These are phyloP conservation scores for Arthrocladium fulminans DNA, from an alignment of 2,329 filamentous ascomycete species.

Conservation along the genomic window DNA sequence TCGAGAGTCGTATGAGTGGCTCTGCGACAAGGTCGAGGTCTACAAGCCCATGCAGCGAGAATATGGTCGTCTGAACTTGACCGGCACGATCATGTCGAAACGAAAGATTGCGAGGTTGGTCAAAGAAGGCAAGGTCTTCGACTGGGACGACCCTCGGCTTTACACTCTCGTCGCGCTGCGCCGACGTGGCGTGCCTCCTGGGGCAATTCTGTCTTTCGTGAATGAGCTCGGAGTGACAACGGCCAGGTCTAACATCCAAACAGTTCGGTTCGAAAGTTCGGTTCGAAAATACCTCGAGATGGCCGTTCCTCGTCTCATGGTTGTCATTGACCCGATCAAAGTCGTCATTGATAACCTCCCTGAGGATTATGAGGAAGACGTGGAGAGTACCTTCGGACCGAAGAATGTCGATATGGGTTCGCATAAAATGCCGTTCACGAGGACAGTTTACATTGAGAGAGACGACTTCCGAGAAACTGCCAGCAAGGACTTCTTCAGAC, in stretches of 20 bases:
- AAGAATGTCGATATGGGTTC: slow-evolving; percentile 56
- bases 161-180: slow-evolving; percentile 80
- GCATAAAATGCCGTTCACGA: slow-evolving; percentile 58
- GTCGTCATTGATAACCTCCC: slow-evolving; percentile 72
- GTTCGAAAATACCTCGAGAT: slow-evolving; percentile 80
- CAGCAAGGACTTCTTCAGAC: slow-evolving; percentile 65
- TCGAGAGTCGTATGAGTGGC: slow-evolving; percentile 80
- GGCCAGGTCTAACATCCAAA: slow-evolving; percentile 67
- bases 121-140: slow-evolving; percentile 65
- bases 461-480: slow-evolving; percentile 68
- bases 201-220: slow-evolving; percentile 80
- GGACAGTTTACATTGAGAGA: slow-evolving; percentile 75
- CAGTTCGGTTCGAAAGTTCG: slow-evolving; percentile 72
- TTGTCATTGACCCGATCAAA: slow-evolving; percentile 76
- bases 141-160: slow-evolving; percentile 84
- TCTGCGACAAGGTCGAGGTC: slow-evolving; percentile 71
- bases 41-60: slow-evolving; percentile 94
- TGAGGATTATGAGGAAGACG: slow-evolving; percentile 55
- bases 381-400: slow-evolving; percentile 69
- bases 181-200: slow-evolving; percentile 76
- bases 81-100: slow-evolving; percentile 80
- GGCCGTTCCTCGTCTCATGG: slow-evolving; percentile 79
- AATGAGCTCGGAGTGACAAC: slow-evolving; percentile 89
- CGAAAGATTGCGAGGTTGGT: slow-evolving; percentile 74
- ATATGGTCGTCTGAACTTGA: slow-evolving; percentile 65